Conservation (phyloP, 805 yeast species). For the Priceomyces melissophilus region DNA sequence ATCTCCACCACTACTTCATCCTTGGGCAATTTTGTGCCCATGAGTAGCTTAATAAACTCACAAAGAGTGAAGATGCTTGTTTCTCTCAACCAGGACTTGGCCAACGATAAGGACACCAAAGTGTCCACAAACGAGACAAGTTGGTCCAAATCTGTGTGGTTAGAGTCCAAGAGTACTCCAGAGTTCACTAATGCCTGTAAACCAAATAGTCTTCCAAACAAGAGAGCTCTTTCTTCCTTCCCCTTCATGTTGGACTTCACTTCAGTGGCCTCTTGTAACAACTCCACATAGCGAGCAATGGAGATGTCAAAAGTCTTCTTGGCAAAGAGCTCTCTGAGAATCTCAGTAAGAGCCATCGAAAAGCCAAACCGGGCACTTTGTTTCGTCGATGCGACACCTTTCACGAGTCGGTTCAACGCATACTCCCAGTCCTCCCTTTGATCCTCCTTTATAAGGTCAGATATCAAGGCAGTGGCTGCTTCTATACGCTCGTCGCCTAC, state of each 20-base stretch:
- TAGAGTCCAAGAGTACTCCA: constrained; percentile 19
- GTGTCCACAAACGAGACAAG: constrained; percentile 38
- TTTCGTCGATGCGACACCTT: constrained; percentile 77
- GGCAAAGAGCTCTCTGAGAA: constrained; percentile 35
- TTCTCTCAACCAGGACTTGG: constrained; percentile 85
- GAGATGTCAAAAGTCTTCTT: constrained; percentile 29
- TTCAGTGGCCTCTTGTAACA: constrained; percentile 32
- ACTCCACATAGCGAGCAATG: constrained; percentile 34
- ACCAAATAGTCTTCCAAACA: constrained; percentile 85
- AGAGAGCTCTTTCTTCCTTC: constrained; percentile 71
- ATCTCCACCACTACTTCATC: constrained; percentile 24
- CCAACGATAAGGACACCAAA: constrained; percentile 54
- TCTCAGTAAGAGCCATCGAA: constrained; percentile 81
- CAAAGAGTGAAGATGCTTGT: constrained; percentile 70
- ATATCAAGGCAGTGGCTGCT: constrained; percentile 65
- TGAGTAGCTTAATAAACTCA: constrained; percentile 35
- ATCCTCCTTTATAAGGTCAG: constrained; percentile 49
- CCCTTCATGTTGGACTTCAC: constrained; percentile 54
- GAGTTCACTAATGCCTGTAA: constrained; percentile 66
- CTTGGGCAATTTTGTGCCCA: constrained; percentile 9
- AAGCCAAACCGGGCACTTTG: constrained; percentile 86
- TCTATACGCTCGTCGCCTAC: constrained; percentile 64
- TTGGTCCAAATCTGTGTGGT: constrained; percentile 11
- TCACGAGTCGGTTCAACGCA: constrained; percentile 72
- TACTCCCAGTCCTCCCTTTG: constrained; percentile 69